Evolutionary conservation across 2,329 filamentous ascomycete species (phyloP).

Genomic region (Alternaria brassicae): DNA sequence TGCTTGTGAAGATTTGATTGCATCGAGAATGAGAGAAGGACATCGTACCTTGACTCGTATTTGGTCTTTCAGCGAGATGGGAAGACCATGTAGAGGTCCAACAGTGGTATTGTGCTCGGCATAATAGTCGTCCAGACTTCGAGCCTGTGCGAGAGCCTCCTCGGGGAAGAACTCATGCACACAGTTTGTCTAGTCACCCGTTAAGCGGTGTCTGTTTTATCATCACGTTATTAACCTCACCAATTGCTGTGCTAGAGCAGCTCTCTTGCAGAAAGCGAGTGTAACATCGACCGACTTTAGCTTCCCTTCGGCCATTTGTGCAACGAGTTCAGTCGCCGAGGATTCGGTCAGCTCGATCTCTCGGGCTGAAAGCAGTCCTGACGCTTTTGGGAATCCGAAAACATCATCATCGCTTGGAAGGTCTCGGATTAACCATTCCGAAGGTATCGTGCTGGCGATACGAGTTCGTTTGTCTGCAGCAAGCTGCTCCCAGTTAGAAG

Average conservation of each 20-base stretch:
- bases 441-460: slow-evolving; percentile 31
- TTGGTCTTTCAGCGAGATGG: slow-evolving; percentile 54
- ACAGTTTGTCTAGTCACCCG: slow-evolving; percentile 15
- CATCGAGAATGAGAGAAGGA: too few relatives aligned
- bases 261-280: slow-evolving; percentile 59
- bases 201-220: background rate
- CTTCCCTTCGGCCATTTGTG: slow-evolving; percentile 21
- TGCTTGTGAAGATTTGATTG: background rate
- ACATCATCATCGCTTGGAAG: slow-evolving; percentile 15
- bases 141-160: slow-evolving; percentile 47
- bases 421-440: slow-evolving; percentile 26
- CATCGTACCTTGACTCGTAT: slow-evolving; percentile 47
- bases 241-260: slow-evolving; percentile 63
- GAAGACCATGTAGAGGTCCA: slow-evolving; percentile 53
- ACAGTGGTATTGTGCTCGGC: slow-evolving; percentile 34
- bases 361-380: slow-evolving; percentile 30
- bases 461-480: slow-evolving; percentile 27
- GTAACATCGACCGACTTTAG: slow-evolving; percentile 51
- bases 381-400: slow-evolving; percentile 24
- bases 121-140: slow-evolving; percentile 49
- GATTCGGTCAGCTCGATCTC: slow-evolving; percentile 36
- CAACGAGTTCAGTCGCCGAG: slow-evolving; percentile 31
- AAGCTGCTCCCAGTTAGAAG: slow-evolving; percentile 27
- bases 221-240: slow-evolving; percentile 41
- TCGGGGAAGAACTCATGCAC: slow-evolving; percentile 55